These are phyloP conservation scores for Acacia pycnantha DNA, from an alignment of 331 rosid species.

Conservation along the genomic window DNA sequence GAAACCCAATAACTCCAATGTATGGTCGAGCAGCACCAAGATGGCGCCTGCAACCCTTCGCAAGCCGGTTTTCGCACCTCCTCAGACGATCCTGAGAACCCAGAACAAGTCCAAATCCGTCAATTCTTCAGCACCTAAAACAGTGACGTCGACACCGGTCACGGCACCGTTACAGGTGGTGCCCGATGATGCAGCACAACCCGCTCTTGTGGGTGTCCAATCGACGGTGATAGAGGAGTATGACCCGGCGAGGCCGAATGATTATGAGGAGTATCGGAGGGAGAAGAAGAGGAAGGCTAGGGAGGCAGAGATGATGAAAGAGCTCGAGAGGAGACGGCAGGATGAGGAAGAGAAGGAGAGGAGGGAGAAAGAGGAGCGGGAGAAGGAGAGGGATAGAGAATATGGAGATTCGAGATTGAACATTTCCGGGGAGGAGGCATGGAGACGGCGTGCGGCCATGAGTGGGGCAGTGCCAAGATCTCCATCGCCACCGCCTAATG, in stretches of 20 bases:
- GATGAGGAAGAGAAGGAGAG: conserved; percentile 82
- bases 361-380: conserved; percentile 38
- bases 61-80: conserved; percentile 71
- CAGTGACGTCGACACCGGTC: neutral
- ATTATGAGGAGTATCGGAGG: conserved; percentile 85
- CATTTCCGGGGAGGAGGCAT: conserved; percentile 95
- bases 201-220: conserved; percentile 81
- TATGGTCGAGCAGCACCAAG: conserved; percentile 89
- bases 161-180: conserved; percentile 26
- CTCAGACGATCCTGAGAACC: conserved; percentile 63
- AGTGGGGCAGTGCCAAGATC: conserved; percentile 70
- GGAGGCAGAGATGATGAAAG: conserved; percentile 79
- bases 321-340: conserved; percentile 71
- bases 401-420: conserved; percentile 47
- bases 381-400: conserved; percentile 40
- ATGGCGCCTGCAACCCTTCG: conserved; percentile 99
- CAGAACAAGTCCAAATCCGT: conserved; percentile 56
- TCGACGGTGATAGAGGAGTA: conserved; percentile 90
- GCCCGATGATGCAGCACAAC: conserved; percentile 43
- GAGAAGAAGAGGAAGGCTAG: conserved; percentile 75
- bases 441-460: conserved; percentile 96
- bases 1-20: conserved; percentile 70
- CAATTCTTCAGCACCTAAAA: conserved; percentile 29
- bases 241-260: conserved; percentile 95
- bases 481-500: conserved; percentile 73